Base-by-base conservation (phyloP, 2,329 filamentous ascomycete species). In the Colletotrichum spaethianum region DNA sequence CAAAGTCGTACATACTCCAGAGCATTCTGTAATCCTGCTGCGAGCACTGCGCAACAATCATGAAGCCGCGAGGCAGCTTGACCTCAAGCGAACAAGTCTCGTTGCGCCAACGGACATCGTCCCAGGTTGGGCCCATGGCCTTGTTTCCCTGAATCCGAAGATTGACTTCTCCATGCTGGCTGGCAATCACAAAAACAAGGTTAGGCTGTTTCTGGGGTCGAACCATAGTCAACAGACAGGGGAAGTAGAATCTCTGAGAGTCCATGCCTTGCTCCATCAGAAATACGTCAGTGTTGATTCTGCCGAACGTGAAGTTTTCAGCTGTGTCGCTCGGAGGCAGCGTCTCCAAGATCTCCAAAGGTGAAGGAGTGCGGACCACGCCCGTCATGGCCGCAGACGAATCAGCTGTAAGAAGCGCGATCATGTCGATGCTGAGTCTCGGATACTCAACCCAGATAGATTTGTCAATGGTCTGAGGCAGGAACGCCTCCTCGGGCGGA, bases 1-100 rank as follows among this genome's bases (percentile, higher is more conserved):
- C 94, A 79, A 97, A 96, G 72, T 97, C 94, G 75, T 95, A 94
- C 81, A 97, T 94, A 76, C 91, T 93, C 90, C 92, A 95, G 14
- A 97, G 82, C 74, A 89, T 91, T 73, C 92, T 90, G 83, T 93
- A 97, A 78, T 97, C 94, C n/a, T 89, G 85, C 76, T 95, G 93
- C 18, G 87, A 87, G 78, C 95, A 91, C 74, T 93, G 90, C 23
- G 96, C 83, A 26, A 89, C 89, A 52, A 97, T 83, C 70, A 92
- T 84, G 77, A 96, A 96, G 0, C 93, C 93, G 75, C 94, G 90
- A 0, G 93, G 93, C 23, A 98, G 83, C 72, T 89, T 89, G 46
- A 97, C 81, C 26, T 91, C 89, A 68, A 98, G 86, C 0, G 89
- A 87, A 72, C 87, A 88, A 8, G 87, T 86, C 59, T 93, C 91